Percentiles rank a stretch among this genome's conserved stretches.
Conservation (phyloP, 805 yeast genomes). For the Yamadazyma endophytica region DNA sequence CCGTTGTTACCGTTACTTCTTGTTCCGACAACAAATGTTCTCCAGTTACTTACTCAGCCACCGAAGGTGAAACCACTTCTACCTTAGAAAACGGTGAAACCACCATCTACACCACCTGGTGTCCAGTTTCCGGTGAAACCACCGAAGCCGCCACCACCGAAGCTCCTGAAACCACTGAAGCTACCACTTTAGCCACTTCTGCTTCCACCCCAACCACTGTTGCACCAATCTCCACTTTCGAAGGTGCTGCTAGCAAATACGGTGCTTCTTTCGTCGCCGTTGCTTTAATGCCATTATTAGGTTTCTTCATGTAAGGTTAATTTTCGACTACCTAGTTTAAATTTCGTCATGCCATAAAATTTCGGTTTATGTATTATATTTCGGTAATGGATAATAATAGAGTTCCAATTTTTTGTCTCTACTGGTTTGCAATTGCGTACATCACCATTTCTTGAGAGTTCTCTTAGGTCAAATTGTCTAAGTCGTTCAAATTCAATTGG, state of each 20-base stretch:
- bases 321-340: too few relatives aligned
- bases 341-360: slow-evolving; percentile 3
- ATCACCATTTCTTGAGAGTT: too few relatives aligned
- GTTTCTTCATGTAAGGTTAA: slow-evolving; percentile 28
- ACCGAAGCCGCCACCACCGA: slow-evolving; percentile 6
- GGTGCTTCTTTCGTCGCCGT: slow-evolving; percentile 24
- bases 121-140: slow-evolving; percentile 18
- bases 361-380: slow-evolving; percentile 4
- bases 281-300: slow-evolving; percentile 28
- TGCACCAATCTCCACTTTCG: slow-evolving; percentile 18
- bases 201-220: slow-evolving; percentile 8
- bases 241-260: slow-evolving; percentile 19
- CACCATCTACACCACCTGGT: slow-evolving; percentile 29
- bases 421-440: too few relatives aligned
- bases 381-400: slow-evolving; percentile 9
- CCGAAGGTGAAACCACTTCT: slow-evolving; percentile 9
- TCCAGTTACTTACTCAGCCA: slow-evolving; percentile 12
- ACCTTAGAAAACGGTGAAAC: slow-evolving; percentile 14
- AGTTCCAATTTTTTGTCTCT: too few relatives aligned
- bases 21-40: slow-evolving; percentile 26
- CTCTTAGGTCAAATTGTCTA: too few relatives aligned
- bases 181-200: slow-evolving; percentile 11
- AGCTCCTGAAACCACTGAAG: slow-evolving; percentile 9
- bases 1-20: slow-evolving; percentile 17
- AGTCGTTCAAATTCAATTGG: too few relatives aligned